Evolutionary conservation across 2,329 filamentous ascomycete genomes (phyloP).

Genomic region (Cryphonectria radicalis): DNA sequence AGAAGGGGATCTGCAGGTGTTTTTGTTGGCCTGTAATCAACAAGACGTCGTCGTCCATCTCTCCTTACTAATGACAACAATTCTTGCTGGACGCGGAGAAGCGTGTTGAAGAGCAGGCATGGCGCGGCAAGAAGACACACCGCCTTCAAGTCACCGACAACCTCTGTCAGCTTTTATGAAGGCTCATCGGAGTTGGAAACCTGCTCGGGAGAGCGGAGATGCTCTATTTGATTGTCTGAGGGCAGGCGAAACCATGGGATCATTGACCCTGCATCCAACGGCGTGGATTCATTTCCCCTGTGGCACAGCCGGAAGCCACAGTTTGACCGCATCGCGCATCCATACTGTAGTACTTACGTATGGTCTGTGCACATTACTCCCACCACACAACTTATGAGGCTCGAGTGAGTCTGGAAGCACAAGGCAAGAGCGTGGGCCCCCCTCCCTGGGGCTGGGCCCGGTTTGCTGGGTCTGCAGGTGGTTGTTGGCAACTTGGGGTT

Average conservation of each 20-base stretch:
- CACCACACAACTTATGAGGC: background rate
- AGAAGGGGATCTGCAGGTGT: background rate
- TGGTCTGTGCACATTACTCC: background rate
- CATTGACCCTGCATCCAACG: background rate
- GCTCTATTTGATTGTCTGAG: background rate
- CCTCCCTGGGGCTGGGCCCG: background rate
- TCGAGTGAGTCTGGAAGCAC: background rate
- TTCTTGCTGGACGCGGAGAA: background rate
- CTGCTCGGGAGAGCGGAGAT: background rate
- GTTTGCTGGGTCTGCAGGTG: background rate
- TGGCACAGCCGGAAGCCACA: background rate
- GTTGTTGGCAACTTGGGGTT: background rate
- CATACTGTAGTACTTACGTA: background rate
- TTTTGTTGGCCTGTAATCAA: background rate
- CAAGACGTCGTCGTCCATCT: background rate
- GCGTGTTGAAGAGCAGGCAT: background rate
- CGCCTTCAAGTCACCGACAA: background rate
- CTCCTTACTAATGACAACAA: background rate
- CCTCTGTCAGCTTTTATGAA: background rate
- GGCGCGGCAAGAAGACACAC: background rate
- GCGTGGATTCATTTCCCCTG: constrained; percentile 2
- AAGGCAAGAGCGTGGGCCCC: background rate
- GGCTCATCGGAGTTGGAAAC: background rate
- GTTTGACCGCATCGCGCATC: background rate
- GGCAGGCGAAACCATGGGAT: constrained; percentile 1